Conservation (phyloP, 805 yeast species). For the Candida michaelii region DNA sequence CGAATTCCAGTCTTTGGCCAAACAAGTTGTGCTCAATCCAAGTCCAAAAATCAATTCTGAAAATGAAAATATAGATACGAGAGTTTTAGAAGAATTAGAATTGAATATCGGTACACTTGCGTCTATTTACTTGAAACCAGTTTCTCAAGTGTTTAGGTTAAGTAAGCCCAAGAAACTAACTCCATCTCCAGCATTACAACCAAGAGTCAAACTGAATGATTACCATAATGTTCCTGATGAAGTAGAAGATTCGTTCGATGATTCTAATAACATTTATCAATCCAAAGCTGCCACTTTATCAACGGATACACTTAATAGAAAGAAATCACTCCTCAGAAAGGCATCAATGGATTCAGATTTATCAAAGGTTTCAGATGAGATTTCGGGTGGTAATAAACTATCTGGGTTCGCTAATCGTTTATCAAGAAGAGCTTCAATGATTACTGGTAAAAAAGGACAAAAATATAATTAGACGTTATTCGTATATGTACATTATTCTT, state of each 20-base stretch:
- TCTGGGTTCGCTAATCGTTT: constrained; percentile 32
- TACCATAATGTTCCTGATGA: background rate
- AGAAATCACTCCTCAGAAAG: constrained; percentile 17
- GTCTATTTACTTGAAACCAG: constrained; percentile 81
- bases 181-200: constrained; percentile 44
- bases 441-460: constrained; percentile 16
- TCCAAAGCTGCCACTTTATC: constrained; percentile 12
- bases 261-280: constrained; percentile 9
- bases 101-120: constrained; percentile 80
- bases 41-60: constrained; percentile 66
- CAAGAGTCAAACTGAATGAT: constrained; percentile 10
- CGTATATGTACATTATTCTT: background rate
- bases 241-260: constrained; percentile 2
- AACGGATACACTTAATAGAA: constrained; percentile 13
- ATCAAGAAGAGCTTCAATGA: constrained; percentile 34
- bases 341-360: constrained; percentile 22
- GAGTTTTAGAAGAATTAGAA: constrained; percentile 76
- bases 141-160: constrained; percentile 72
- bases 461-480: background rate
- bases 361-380: constrained; percentile 17
- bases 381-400: constrained; percentile 13
- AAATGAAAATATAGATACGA: constrained; percentile 67
- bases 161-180: constrained; percentile 53
- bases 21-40: constrained; percentile 55
- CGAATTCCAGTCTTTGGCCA: constrained; percentile 39